phyloP scores from a whole-genome alignment of 192 early-diverging fungal species.

The Backusella mclennaniae region DNA sequence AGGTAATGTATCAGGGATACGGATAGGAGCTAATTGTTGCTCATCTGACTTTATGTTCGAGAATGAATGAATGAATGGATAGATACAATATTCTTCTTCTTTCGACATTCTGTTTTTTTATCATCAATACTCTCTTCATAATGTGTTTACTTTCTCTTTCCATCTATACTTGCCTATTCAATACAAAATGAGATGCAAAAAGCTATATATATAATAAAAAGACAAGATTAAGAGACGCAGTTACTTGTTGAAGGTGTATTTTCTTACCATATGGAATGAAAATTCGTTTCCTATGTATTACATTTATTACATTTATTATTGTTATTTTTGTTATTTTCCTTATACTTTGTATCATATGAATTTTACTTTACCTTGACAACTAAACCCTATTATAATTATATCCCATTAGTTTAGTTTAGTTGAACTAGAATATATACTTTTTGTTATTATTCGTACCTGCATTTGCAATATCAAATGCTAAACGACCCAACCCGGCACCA shows the following conservation, averaged over 20 bases:
- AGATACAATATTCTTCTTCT: constrained; percentile 66
- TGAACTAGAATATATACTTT: too few species aligned
- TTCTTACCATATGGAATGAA: constrained; percentile 87
- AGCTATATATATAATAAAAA: constrained; percentile 44
- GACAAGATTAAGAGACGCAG: background rate
- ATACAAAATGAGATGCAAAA: constrained; percentile 87
- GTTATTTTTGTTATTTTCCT: background rate
- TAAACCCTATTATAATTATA: constrained; percentile 49
- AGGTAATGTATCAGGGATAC: constrained; percentile 85
- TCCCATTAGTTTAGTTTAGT: too few species aligned
- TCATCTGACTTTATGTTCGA: constrained; percentile 65
- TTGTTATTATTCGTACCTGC: constrained; percentile 31
- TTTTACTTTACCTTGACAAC: constrained; percentile 58
- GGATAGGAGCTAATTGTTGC: constrained; percentile 65
- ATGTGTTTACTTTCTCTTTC: background rate
- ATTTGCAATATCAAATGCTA: constrained; percentile 89
- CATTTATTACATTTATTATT: constrained; percentile 4
- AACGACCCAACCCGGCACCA: constrained; percentile 93
- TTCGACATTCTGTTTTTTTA: constrained; percentile 38
- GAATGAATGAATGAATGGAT: constrained; percentile 93
- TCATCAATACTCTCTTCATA: background rate
- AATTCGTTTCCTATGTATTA: constrained; percentile 85
- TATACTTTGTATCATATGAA: background rate
- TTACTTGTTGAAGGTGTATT: background rate
- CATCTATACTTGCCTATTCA: constrained; percentile 66